These are phyloP conservation scores for Elongisporangium prolatum DNA, from an alignment of 352 stramenopile species.

Conservation along the genomic window DNA sequence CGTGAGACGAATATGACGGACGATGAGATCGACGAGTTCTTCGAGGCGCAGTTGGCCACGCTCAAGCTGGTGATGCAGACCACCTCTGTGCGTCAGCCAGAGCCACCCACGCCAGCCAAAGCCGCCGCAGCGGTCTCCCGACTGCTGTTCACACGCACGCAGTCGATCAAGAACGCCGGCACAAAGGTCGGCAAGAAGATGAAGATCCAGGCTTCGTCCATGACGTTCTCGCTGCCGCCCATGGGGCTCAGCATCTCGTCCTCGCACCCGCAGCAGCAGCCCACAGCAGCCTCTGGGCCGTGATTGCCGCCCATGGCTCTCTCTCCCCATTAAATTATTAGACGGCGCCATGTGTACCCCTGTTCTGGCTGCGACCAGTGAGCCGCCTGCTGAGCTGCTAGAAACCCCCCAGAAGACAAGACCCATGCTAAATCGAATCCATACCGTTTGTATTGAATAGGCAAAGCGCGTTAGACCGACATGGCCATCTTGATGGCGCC, in stretches of 20 bases:
- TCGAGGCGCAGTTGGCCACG: conserved; percentile 55
- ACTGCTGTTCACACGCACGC: conserved; percentile 46
- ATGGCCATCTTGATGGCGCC: conserved; percentile 99
- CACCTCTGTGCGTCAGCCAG: conserved; percentile 8
- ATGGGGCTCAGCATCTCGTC: conserved; percentile 65
- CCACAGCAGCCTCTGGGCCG: conserved; percentile 6
- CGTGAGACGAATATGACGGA: conserved; percentile 31
- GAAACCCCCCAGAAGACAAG: neutral
- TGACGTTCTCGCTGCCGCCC: conserved; percentile 70
- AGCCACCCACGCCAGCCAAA: conserved; percentile 9
- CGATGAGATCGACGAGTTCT: conserved; percentile 70
- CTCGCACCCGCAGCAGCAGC: conserved; percentile 42
- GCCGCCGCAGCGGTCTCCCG: conserved; percentile 29
- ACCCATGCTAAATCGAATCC: neutral
- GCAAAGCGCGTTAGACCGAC: conserved; percentile 70
- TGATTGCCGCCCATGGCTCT: neutral
- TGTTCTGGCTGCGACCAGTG: neutral
- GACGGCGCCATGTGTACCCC: neutral
- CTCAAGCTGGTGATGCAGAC: conserved; percentile 46
- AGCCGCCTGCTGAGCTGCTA: neutral
- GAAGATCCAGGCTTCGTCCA: conserved; percentile 54
- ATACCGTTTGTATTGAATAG: neutral
- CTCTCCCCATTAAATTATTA: neutral
- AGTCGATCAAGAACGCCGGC: conserved; percentile 58
- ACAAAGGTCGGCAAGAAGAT: conserved; percentile 64